phyloP scores from a whole-genome alignment of 139 green algal genomes.

The Chlorella sp. region DNA sequence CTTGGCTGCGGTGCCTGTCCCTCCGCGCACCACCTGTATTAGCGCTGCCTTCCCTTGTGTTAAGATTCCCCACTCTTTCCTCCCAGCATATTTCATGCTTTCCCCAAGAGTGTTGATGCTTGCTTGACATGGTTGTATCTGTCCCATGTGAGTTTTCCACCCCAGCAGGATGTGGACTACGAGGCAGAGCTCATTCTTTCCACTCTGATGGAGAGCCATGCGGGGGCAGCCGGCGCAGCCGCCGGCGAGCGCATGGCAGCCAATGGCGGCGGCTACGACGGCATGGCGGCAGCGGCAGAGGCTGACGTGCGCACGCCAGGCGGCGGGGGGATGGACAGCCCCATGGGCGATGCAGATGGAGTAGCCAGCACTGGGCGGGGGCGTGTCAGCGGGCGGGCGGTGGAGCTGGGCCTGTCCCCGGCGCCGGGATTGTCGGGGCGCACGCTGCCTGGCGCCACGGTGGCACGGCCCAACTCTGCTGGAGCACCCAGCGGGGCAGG shows the following conservation, averaged over 20 bases:
- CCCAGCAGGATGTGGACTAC: slow-evolving; percentile 52
- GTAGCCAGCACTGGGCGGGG: neutral
- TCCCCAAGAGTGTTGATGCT: neutral
- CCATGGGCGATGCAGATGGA: neutral
- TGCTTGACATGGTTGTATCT: no score
- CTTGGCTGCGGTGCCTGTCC: neutral
- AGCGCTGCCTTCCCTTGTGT: no score
- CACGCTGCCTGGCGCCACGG: neutral
- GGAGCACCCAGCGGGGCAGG: neutral
- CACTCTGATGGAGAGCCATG: slow-evolving; percentile 67
- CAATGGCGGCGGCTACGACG: neutral
- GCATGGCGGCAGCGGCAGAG: neutral
- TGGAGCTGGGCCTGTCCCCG: slow-evolving; percentile 11
- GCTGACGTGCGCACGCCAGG: neutral
- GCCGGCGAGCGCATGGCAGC: neutral
- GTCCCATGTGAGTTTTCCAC: no score
- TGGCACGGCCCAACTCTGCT: slow-evolving; percentile 4
- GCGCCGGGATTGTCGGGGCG: neutral
- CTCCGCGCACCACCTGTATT: no score
- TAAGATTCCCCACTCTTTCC: no score
- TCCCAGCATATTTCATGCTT: neutral
- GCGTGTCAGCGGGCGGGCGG: neutral
- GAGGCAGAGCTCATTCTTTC: slow-evolving; percentile 74
- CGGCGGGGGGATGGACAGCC: neutral
- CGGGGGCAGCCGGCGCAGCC: neutral